phyloP scores from a whole-genome alignment of 257 asterid genomes.

The Nicotiana attenuata region DNA sequence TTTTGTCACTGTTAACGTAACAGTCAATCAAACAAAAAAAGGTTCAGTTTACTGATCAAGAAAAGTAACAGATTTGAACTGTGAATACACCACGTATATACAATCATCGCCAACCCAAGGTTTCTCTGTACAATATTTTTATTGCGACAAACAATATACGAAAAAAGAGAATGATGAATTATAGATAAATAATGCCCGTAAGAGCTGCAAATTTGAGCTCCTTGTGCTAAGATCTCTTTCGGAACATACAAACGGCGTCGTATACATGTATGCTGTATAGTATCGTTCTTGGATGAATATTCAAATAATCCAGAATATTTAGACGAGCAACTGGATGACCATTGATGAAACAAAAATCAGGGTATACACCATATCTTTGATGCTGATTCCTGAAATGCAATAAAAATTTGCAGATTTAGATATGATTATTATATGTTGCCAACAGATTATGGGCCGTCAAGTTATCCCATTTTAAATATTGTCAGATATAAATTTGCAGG shows the following conservation, averaged over 20 bases:
- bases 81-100: background rate
- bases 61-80: background rate
- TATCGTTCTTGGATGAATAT: background rate
- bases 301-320: background rate
- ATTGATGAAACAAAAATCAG: background rate
- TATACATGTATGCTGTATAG: background rate
- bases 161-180: background rate
- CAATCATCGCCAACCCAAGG: background rate
- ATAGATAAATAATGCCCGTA: background rate
- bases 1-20: background rate
- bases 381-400: slow-evolving; percentile 8
- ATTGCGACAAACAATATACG: background rate
- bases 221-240: background rate
- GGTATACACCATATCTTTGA: background rate
- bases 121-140: background rate
- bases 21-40: background rate
- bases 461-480: background rate
- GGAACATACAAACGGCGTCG: background rate
- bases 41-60: background rate
- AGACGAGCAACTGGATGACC: background rate
- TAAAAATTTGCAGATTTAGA: background rate
- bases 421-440: background rate
- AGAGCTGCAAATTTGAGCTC: background rate
- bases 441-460: background rate
- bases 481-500: background rate